Evolutionary conservation across 1,284 basidiomycete species (phyloP), one percentile per base, ranked within the genome.

Genomic region (Ganoderma boninense): DNA sequence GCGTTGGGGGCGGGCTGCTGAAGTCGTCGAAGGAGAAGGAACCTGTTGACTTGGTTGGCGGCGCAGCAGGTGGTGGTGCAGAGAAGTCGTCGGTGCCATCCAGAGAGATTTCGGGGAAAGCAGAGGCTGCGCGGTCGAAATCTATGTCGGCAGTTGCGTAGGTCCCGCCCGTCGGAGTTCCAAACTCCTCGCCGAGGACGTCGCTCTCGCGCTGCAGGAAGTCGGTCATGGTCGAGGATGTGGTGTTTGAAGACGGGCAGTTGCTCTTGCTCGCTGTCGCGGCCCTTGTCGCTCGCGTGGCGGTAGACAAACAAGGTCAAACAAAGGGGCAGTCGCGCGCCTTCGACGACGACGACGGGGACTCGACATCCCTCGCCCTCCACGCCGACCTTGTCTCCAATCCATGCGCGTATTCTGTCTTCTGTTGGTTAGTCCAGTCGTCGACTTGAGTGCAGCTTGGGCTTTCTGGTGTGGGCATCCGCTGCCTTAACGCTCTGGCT

Each of bases 81-180:
- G 81, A 69, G 59, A 91, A 79, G 77, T 91, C 90, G 68, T 83
- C 84, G 26, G 84, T 83, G 64, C 89, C 90, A 67, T 92, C 93
- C 65, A 93, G 85, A 42, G 91, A 91, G 74, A 95, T 92, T 77
- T 95, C 93, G 23, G 96, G 96, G 83, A 97, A 97, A 16, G 93
- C 93, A 73, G 92, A 90, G 38, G 91, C 91, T 23, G 92, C 93
- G 68, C 84, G 85, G 81, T 94, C 93, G 77, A 94, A 90, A 83
- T 95, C 93, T 74, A 94, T 88, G 35, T 92, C 89, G 54, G 68
- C 82, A 42, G 77, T 79, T 32, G 76, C 73, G 59, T 75, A 78
- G n/a, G 75, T 73, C 49, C 76, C 76, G 32, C 79, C 77, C 8
- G 78, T 77, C 35, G 77, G 75, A 1, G 78, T 78, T 13, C 76